Conservation (phyloP, 306 rosid genomes). For the Phaseolus lunatus region DNA sequence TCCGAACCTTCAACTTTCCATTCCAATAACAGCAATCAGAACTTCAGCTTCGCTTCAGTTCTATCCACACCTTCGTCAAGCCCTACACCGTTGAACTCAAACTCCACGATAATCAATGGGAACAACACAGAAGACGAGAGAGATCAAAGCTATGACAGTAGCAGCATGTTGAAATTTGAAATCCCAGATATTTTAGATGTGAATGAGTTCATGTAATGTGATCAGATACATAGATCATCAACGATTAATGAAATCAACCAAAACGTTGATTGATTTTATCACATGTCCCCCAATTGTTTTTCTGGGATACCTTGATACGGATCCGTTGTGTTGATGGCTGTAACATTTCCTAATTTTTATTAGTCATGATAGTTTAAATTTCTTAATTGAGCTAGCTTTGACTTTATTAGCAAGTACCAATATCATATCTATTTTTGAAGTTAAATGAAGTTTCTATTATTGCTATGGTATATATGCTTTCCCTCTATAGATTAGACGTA, state of each 20-base stretch:
- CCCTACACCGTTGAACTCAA: conserved; percentile 74
- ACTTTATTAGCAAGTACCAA: conserved; percentile 42
- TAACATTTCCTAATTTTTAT: conserved; percentile 51
- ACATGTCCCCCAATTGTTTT: neutral
- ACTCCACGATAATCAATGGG: conserved; percentile 60
- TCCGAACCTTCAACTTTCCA: conserved; percentile 54
- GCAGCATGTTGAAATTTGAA: conserved; percentile 70
- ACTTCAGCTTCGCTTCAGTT: conserved; percentile 62
- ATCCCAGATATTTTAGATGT: conserved; percentile 63
- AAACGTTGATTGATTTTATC: conserved; percentile 36
- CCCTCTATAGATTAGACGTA: conserved; percentile 16
- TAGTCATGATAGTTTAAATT: conserved; percentile 21
- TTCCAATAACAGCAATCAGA: conserved; percentile 52
- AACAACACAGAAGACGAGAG: conserved; percentile 77
- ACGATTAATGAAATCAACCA: conserved; percentile 24
- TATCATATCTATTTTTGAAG: neutral
- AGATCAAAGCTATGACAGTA: conserved; percentile 76
- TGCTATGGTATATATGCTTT: conserved; percentile 35
- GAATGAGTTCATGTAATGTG: conserved; percentile 61
- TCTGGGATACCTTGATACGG: conserved; percentile 22
- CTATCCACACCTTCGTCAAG: conserved; percentile 88
- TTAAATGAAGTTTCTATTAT: conserved; percentile 51
- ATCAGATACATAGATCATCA: conserved; percentile 6
- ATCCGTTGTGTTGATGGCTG: conserved; percentile 47
- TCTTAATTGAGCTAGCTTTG: conserved; percentile 41